Evolutionary conservation across 2,329 filamentous ascomycete genomes (phyloP), one percentile per base, ranked within the genome.

Genomic region (Albifimbria verrucaria): DNA sequence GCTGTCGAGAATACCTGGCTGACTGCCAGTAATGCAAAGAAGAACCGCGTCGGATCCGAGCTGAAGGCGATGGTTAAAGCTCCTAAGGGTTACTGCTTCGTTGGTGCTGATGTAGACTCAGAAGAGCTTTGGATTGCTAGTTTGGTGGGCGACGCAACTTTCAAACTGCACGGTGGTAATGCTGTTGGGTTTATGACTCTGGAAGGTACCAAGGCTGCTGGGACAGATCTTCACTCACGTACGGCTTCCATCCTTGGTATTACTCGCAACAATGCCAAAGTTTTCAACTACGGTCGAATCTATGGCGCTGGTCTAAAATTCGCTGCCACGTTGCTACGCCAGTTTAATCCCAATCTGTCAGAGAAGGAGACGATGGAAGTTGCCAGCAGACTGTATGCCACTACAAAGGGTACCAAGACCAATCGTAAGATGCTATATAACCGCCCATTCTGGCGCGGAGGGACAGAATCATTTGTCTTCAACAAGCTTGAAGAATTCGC

Each of bases 101-200:
- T 99, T 17, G 94, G 95, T 24, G 94, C 95, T 4, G 94, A 99
- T 72, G 94, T 99, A 4, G 94, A 99, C 67, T 97, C 92, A 2
- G 87, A 99, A 68, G 94, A 99, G 70, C 80, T 99, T 7, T 99
- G 95, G 94, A 99, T 99, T 63, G 95, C 94, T 3, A 96, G 91
- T 69, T 79, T 99, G 2, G 84, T 99, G 2, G 94, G 94, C 22
- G 94, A 99, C 68, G 90, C 94, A 3, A 92, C 92, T 22, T 99
- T 99, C 75, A 88, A 91, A 65, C 78, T 99, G 1, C 94, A 99
- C 61, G 95, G 94, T 42, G 95, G 94, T 50, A 97, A 97, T 66
- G 94, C 95, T 2, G 90, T 99, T 54, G 94, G 95, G 0, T 99
- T 99, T 76, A 99, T 99, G 95, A 99, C 94, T 0, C 78, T 99